These are phyloP conservation scores for Ochetophila trinervis DNA, from an alignment of 306 rosid species.

Conservation along the genomic window DNA sequence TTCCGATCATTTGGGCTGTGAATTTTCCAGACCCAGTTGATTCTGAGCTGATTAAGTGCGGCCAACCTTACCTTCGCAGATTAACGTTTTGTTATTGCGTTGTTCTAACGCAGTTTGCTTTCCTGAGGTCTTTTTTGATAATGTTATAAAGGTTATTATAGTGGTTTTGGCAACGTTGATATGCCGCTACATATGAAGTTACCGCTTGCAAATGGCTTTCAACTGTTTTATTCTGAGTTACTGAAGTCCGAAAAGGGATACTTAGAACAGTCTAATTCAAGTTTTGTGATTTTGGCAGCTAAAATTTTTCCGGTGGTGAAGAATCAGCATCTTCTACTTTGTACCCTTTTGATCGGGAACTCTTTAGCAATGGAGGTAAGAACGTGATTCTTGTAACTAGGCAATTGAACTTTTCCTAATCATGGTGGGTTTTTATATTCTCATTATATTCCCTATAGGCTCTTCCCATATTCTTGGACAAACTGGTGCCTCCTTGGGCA, in stretches of 20 bases:
- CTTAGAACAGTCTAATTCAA: not conserved
- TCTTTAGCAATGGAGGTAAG: conserved; percentile 94
- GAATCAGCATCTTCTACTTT: conserved; percentile 92
- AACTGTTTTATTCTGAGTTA: conserved; percentile 2
- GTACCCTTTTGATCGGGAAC: conserved; percentile 94
- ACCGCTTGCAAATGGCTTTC: conserved; percentile 4
- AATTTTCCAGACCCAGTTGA: not conserved
- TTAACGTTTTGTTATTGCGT: no score
- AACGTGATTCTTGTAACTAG: not conserved
- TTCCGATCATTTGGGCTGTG: not conserved
- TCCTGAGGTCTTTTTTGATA: no score
- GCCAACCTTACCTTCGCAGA: no score
- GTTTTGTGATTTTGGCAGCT: conserved; percentile 43
- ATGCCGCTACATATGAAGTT: not conserved
- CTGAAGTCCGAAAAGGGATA: not conserved
- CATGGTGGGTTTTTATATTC: not conserved
- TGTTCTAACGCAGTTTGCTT: no score
- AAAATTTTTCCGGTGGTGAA: conserved; percentile 94
- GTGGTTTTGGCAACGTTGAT: not conserved
- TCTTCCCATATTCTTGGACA: conserved; percentile 89
- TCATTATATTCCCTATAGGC: conserved; percentile 38
- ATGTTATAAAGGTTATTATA: not conserved
- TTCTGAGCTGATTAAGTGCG: not conserved
- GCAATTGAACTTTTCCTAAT: not conserved
- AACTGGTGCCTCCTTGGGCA: conserved; percentile 83